Evolutionary conservation across 805 yeast genomes (phyloP).

Genomic region (Pichia membranifaciens): DNA sequence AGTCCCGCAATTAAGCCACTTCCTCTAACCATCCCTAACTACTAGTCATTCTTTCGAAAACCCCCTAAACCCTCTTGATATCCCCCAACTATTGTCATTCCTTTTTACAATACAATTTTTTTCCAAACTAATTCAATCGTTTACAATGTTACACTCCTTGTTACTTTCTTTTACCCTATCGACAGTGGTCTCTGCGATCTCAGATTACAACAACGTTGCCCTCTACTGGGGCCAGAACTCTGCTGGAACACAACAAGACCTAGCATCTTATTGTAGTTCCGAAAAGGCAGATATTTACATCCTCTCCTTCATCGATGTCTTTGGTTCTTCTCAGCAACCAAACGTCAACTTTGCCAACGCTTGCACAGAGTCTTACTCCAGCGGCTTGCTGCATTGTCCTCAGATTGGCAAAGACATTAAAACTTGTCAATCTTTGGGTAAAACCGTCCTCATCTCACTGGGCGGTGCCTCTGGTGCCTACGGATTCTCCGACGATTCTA

Average conservation of each 20-base stretch:
- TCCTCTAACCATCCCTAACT: neutral
- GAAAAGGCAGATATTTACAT: conserved; percentile 66
- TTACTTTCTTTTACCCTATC: conserved; percentile 6
- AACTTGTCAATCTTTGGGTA: conserved; percentile 74
- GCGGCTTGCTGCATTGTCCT: conserved; percentile 39
- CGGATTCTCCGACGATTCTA: conserved; percentile 44
- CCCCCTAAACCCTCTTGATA: neutral
- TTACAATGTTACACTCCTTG: neutral
- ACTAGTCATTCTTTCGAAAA: conserved; percentile 1
- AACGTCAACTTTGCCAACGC: conserved; percentile 54
- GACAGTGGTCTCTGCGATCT: conserved; percentile 11
- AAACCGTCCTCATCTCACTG: conserved; percentile 68
- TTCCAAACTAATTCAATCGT: neutral
- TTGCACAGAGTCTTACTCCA: conserved; percentile 35
- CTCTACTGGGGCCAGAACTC: conserved; percentile 89
- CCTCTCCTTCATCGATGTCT: conserved; percentile 62
- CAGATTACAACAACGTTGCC: conserved; percentile 46
- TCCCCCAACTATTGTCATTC: conserved; percentile 8
- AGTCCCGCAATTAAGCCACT: no score
- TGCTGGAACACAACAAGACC: conserved; percentile 47
- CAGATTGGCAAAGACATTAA: conserved; percentile 55
- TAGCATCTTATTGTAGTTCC: conserved; percentile 58
- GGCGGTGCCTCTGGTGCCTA: conserved; percentile 66
- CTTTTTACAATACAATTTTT: neutral
- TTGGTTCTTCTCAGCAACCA: conserved; percentile 39